A percentile compares a stretch with the other conserved stretches of the same genome.
phyloP scores from a whole-genome alignment of 306 rosid species.

The Carpinus viminea region DNA sequence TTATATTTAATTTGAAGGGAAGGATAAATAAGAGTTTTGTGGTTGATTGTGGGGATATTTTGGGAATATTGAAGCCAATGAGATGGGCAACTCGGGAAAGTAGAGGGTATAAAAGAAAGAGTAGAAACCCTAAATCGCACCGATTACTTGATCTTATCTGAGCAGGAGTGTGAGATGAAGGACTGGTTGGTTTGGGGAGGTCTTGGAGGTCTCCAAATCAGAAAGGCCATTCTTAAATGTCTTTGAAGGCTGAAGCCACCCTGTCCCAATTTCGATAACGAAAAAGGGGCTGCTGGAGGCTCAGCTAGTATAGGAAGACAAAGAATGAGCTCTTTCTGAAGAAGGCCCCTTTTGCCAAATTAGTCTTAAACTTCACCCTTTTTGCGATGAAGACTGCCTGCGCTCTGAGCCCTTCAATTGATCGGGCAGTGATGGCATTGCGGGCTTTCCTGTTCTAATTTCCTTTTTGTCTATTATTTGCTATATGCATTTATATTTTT shows the following conservation, averaged over 20 bases:
- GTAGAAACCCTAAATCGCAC: constrained; percentile 2
- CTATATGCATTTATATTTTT: not conserved
- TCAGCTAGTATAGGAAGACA: not conserved
- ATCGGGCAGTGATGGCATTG: constrained; percentile 43
- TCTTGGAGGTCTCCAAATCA: not conserved
- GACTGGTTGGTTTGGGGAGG: not conserved
- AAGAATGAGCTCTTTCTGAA: not conserved
- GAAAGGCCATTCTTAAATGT: not conserved
- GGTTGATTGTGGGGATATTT: not conserved
- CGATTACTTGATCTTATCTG: constrained; percentile 44
- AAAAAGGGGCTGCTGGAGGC: constrained; percentile 33
- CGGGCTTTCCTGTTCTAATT: constrained; percentile 23
- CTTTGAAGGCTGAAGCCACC: constrained; percentile 22
- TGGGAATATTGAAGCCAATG: not conserved
- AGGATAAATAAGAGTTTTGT: no score
- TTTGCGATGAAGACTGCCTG: constrained; percentile 54
- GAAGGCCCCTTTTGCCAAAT: not conserved
- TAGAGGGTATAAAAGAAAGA: not conserved
- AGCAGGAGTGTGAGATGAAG: constrained; percentile 14
- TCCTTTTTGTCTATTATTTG: not conserved
- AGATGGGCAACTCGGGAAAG: not conserved
- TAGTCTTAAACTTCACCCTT: not conserved
- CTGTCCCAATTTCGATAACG: not conserved
- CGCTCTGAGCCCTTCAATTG: constrained; percentile 36
- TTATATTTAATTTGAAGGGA: no score